phyloP scores from a whole-genome alignment of 2,329 filamentous ascomycete species.

The Fusarium pseudoanthophilum region DNA sequence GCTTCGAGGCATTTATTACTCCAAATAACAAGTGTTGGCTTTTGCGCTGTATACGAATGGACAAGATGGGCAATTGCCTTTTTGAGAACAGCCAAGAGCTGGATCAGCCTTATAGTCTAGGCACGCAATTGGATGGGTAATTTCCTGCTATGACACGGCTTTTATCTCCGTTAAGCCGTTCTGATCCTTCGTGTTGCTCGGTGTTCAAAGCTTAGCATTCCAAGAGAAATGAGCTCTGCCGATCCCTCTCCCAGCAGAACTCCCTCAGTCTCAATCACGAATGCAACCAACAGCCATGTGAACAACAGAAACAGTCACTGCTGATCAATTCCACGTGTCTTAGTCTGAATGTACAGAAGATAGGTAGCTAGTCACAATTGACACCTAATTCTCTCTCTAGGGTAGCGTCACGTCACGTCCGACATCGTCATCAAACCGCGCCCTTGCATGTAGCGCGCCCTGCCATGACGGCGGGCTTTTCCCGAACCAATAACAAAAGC shows the following conservation, averaged over 20 bases:
- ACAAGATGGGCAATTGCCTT: neutral
- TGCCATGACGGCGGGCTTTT: neutral
- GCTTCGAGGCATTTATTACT: neutral
- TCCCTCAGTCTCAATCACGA: neutral
- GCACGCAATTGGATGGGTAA: neutral
- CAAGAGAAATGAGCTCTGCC: neutral
- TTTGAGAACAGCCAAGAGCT: neutral
- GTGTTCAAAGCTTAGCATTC: neutral
- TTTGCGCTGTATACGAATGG: neutral
- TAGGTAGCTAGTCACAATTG: too few relatives aligned
- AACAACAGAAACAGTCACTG: neutral
- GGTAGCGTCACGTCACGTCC: neutral
- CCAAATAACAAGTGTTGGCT: neutral
- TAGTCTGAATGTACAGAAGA: too few relatives aligned
- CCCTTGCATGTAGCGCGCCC: constrained; percentile 3
- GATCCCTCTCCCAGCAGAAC: neutral
- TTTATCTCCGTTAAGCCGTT: neutral
- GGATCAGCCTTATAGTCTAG: constrained; percentile 1
- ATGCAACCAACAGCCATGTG: neutral
- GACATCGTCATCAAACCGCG: neutral
- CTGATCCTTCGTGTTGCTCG: neutral
- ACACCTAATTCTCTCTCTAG: neutral
- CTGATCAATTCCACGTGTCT: constrained; percentile 4
- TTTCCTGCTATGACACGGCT: neutral
- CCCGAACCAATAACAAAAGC: neutral